Base-by-base conservation (phyloP, 139 green algal genomes). In the Picochlorum sp. region DNA sequence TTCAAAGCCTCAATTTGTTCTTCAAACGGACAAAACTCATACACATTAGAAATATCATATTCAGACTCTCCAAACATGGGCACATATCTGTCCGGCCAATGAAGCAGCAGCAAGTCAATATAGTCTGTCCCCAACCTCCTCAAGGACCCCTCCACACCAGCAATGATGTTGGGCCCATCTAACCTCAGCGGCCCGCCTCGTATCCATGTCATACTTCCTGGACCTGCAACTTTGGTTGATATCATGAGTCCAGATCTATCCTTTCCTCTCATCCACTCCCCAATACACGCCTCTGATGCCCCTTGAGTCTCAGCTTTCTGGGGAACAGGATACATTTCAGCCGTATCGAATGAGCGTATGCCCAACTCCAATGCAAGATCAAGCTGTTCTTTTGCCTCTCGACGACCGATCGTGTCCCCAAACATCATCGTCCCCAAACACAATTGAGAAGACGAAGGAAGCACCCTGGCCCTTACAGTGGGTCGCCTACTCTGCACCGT, bases 41-140 rank as follows among this genome's bases (percentile, higher is more conserved):
- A 94, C 0, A 64, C 69, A n/a, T 38, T 56, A 2, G 16, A 11
- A 0, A 76, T 69, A 55, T 93, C 77, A 64, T 87, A 97, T 7
- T 93, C 84, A 2, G 74, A 37, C 23, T 96, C 86, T 2, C 92
- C 92, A 80, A 97, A 98, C 89, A 96, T 96, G 9, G 92, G 92
- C 15, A 97, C 88, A 63, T 97, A 97, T 62, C 91, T 95, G 78
- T 93, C 87, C 26, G 86, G 86, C 88, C 88, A 96, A 72, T 97
- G 92, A 28, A 97, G 68, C 64, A 96, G 87, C 26, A 87, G 79
- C 2, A 98, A 59, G 74, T 98, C 92, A 13, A 98, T 81, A 75
- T 92, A 90, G 70, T 97, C 88, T 4, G 79, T 90, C 2, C 78
- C 47, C 57, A 98, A 77, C 3, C 92, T 72, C 2, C 7, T 21